A percentile compares a stretch with the other conserved stretches of the same genome.
phyloP scores from a whole-genome alignment of 345 rosid genomes.

The Salix koriyanagi region DNA sequence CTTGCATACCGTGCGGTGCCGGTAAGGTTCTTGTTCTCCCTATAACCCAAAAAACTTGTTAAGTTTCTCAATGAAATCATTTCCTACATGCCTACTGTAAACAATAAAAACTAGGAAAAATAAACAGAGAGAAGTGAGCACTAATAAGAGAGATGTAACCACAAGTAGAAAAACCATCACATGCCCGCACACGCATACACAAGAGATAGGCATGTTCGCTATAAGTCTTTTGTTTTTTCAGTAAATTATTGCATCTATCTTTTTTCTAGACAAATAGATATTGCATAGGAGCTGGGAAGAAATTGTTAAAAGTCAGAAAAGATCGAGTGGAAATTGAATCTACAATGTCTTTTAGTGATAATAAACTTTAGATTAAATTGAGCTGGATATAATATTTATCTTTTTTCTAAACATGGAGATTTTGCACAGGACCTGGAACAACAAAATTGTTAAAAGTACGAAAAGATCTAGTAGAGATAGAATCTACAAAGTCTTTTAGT shows the following conservation, averaged over 20 bases:
- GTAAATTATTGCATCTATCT: not conserved
- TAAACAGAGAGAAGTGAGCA: not conserved
- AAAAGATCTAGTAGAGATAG: not conserved
- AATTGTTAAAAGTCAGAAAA: not conserved
- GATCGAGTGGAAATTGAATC: not conserved
- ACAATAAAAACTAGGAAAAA: not conserved
- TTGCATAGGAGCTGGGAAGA: not conserved
- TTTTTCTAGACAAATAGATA: not conserved
- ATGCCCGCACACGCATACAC: not conserved
- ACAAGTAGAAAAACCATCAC: not conserved
- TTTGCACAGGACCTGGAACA: not conserved
- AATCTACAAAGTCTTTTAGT: not conserved
- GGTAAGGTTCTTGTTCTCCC: slow-evolving; percentile 97
- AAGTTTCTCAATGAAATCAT: not conserved
- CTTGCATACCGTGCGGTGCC: slow-evolving; percentile 98
- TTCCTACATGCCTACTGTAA: not conserved
- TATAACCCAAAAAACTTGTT: slow-evolving; percentile 25
- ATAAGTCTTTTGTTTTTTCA: not conserved
- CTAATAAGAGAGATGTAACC: not conserved
- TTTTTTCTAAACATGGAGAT: not conserved
- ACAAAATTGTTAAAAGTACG: not conserved
- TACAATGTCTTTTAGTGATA: not conserved
- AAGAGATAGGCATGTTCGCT: not conserved
- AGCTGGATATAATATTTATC: too few species aligned
- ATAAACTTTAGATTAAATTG: not conserved